Base-by-base conservation (phyloP, 441 rosid species). In the Flueggea neowawraea region DNA sequence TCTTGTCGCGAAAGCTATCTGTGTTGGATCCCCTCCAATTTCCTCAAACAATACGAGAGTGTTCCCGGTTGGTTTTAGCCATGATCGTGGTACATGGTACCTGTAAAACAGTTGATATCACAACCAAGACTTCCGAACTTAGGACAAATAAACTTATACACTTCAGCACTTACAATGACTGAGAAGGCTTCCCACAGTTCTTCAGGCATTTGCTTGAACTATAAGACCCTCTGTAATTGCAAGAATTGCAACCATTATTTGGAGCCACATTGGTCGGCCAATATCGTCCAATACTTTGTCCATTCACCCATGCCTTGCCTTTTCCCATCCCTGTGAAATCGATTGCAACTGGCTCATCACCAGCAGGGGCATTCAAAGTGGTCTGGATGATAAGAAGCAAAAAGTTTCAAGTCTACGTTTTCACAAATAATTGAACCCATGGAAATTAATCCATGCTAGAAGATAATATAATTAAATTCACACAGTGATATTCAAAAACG, bases 301-400 rank as follows among this genome's bases (percentile, higher is more conserved):
- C 97, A 33, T 95, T 95, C 58, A 91, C 91, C 99, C 99, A 95
- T 12, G 97, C 99, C 73, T 84, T 87, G 9, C 99, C 99, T 75
- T 95, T 95, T 16, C 95, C 92, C 92, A 89, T 76, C 41, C 97
- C 97, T 0, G 84, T 80, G 76, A 91, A 89, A 80, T 95, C 96
- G 56, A 95, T 56, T 10, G 97, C 97, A 43, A 91, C 73, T 0
- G 99, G 95, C 52, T 77, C 83, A 43, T 73, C 71, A 6, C 97
- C 97, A 41, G 79, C 76, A 9, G 97, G 97, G 54, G 87, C 84
- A 58, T 81, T 75, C 62, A 95, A 84, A 56, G 72, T 82, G 10
- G 89, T 91, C 99, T 95, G 79, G 49, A 59, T 55, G 64, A 63
- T 41, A 68, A 68, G 51, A 41, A 8, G 12, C 44, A 5, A 36